Evolutionary conservation across 768 basidiomycete species (phyloP), one percentile per base, ranked within the genome.

Genomic region (Mycena capillaripes): DNA sequence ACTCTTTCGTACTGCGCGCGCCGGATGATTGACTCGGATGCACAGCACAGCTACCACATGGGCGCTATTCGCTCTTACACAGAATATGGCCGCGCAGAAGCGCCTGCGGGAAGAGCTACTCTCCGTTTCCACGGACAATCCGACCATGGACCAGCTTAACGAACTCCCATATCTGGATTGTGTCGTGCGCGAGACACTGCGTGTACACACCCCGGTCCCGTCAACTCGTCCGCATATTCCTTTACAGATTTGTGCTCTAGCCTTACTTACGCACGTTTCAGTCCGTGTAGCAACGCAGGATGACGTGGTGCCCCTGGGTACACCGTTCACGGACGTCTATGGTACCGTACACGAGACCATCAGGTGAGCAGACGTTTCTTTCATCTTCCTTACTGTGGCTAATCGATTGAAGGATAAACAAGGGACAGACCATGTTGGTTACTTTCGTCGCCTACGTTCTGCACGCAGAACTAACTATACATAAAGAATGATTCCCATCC

Each of bases 91-190:
- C 1, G 80, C 87, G 5, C 92, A 93, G 71, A 80, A 75, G 11
- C 88, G 88, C 71, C 85, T 95, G 0, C 85, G 91, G 0, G 84
- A 88, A 1, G 93, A 95, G 75, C 82, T 92, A 1, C 79, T 88
- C 10, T 76, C 81, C 0, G 81, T 91, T 14, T 76, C 84, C 0
- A 90, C 88, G 0, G 89, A 92, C 12, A 88, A 81, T 0, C 92
- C 93, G 3, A 85, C 86, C 4, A 93, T 94, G 90, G 93, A 95
- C 36, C 86, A 91, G 36, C 85, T 95, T 1, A 87, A 89, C 66
- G 82, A 86, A 4, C 83, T 96, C 4, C 87, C 91, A 0, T 94
- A 92, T 75, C 89, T 95, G n/a, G 94, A 94, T 72, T 76, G 56
- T 7, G 38, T 66, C 23, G 70, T 71, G 19, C 63, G 63, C 27